phyloP scores from a whole-genome alignment of 2,329 filamentous ascomycete genomes.

The Aspergillus ochraceoroseus region DNA sequence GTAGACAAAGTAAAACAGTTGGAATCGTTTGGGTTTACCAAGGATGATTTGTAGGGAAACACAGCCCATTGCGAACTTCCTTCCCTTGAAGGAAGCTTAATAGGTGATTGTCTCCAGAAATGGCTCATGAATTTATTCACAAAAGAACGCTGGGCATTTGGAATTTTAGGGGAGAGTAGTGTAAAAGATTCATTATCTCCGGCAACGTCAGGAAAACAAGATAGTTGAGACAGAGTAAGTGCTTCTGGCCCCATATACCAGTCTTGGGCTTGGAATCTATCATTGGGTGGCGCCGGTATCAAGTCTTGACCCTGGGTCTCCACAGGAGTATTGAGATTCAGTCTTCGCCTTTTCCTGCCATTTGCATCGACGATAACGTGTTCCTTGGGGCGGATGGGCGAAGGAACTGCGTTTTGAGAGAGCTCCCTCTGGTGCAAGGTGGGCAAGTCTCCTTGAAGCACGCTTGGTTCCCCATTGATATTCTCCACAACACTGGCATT shows the following conservation, averaged over 20 bases:
- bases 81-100: conserved; percentile 19
- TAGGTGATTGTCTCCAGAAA: conserved; percentile 27
- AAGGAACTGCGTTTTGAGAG: neutral
- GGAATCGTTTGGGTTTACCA: conserved; percentile 10
- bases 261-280: conserved; percentile 1
- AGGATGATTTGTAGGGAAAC: conserved; percentile 26
- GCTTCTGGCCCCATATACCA: conserved; percentile 41
- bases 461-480: neutral
- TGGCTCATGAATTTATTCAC: conserved; percentile 30
- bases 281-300: neutral
- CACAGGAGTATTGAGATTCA: conserved; percentile 19
- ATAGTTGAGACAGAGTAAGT: conserved; percentile 40
- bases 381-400: conserved; percentile 21
- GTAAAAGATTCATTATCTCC: conserved; percentile 28
- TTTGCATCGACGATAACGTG: conserved; percentile 23
- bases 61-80: conserved; percentile 25
- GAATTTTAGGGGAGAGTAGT: conserved; percentile 21
- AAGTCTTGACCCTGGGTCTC: conserved; percentile 2
- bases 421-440: neutral
- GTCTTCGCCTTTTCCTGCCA: conserved; percentile 31
- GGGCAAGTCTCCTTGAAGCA: neutral
- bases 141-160: conserved; percentile 27
- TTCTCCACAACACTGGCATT: no score
- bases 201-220: conserved; percentile 37
- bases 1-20: conserved; percentile 31